Evolutionary conservation across 176 grass and related monocot genomes (phyloP).

Genomic region (Stipa capillata): DNA sequence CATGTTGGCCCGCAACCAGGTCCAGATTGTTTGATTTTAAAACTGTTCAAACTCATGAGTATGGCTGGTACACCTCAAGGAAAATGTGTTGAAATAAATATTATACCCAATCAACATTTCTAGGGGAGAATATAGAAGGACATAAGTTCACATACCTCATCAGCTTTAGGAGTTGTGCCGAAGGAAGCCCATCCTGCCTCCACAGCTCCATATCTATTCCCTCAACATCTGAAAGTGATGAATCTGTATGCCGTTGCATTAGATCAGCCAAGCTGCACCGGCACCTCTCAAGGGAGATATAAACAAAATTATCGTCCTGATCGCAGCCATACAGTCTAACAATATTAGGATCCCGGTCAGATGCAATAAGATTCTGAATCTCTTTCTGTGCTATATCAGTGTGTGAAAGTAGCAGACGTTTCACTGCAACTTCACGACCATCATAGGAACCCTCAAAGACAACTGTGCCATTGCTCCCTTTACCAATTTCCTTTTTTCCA

Average conservation of each 20-base stretch:
- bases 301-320: slow-evolving; percentile 79
- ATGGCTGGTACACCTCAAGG: neutral
- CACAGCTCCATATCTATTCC: slow-evolving; percentile 53
- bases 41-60: neutral
- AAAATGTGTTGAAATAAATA: slow-evolving; percentile 1
- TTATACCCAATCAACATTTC: neutral
- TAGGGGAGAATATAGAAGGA: neutral
- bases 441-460: slow-evolving; percentile 87
- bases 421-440: slow-evolving; percentile 77
- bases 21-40: neutral
- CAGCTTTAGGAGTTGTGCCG: slow-evolving; percentile 73
- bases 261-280: slow-evolving; percentile 76
- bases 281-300: slow-evolving; percentile 93
- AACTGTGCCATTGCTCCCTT: slow-evolving; percentile 95
- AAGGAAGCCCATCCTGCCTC: slow-evolving; percentile 76
- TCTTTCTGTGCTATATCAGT: slow-evolving; percentile 88
- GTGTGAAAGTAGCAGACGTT: slow-evolving; percentile 76
- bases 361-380: slow-evolving; percentile 91
- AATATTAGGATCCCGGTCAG: slow-evolving; percentile 92
- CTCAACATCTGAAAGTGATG: slow-evolving; percentile 32
- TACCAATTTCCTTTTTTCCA: slow-evolving; percentile 81
- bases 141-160: slow-evolving; percentile 53
- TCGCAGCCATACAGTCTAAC: slow-evolving; percentile 84
- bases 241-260: slow-evolving; percentile 35
- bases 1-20: neutral